These are phyloP conservation scores for Podaxis carcinomalis DNA, from an alignment of 768 basidiomycete species.

Conservation along the genomic window DNA sequence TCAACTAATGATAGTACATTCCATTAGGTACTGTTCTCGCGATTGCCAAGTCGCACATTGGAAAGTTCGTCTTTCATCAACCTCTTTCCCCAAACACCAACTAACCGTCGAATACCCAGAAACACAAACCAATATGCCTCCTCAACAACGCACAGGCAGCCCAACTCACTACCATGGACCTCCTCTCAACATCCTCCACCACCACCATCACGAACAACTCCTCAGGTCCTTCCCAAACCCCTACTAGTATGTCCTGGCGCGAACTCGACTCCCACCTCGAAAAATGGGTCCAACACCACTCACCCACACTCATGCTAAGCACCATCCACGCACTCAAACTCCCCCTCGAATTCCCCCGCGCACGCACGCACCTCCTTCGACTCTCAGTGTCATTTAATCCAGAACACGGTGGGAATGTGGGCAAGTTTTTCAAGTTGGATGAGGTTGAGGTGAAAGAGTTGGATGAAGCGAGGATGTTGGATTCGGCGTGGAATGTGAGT, in stretches of 20 bases:
- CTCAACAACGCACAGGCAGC: slow-evolving; percentile 9
- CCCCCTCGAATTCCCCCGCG: slow-evolving; percentile 19
- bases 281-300: slow-evolving; percentile 28
- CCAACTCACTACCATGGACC: slow-evolving; percentile 8
- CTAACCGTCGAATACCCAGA: neutral
- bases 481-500: slow-evolving; percentile 22
- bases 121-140: slow-evolving; percentile 13
- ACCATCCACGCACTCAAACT: slow-evolving; percentile 26
- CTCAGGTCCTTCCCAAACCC: slow-evolving; percentile 16
- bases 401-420: slow-evolving; percentile 20
- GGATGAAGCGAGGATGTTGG: slow-evolving; percentile 15
- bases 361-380: slow-evolving; percentile 13
- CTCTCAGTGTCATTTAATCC: slow-evolving; percentile 8
- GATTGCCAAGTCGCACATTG: slow-evolving; percentile 16
- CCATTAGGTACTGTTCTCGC: slow-evolving; percentile 15
- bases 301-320: slow-evolving; percentile 22
- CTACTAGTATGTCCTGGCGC: slow-evolving; percentile 14
- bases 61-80: slow-evolving; percentile 5
- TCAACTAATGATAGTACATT: neutral
- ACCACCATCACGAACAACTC: neutral
- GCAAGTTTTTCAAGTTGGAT: slow-evolving; percentile 24
- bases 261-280: slow-evolving; percentile 27
- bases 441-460: slow-evolving; percentile 19
- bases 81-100: neutral
- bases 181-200: neutral